phyloP scores from a whole-genome alignment of 345 rosid genomes.

The Sonneratia caseolaris region DNA sequence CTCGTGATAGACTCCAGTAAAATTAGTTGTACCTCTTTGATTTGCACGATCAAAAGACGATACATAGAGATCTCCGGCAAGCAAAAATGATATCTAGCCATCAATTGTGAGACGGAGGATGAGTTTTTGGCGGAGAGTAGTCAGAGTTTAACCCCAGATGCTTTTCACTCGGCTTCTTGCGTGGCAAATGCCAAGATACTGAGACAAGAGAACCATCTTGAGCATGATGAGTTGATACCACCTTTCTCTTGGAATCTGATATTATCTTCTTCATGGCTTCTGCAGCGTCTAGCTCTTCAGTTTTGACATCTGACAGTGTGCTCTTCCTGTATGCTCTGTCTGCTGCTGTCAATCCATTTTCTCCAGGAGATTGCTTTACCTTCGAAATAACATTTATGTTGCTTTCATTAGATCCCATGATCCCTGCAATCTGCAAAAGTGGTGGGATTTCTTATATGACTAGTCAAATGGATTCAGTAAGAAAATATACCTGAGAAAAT shows the following conservation, averaged over 20 bases:
- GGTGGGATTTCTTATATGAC: not conserved
- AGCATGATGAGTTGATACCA: not conserved
- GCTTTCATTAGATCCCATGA: not conserved
- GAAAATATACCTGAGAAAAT: no score
- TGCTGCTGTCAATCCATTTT: not conserved
- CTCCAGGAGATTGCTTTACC: not conserved
- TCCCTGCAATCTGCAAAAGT: not conserved
- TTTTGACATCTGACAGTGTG: not conserved
- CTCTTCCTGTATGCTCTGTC: not conserved
- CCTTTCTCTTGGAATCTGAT: not conserved
- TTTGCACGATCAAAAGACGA: not conserved
- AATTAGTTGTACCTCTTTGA: not conserved
- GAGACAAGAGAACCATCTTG: conserved; percentile 7
- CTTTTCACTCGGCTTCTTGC: conserved; percentile 3
- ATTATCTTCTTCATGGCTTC: not conserved
- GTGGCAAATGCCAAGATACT: conserved; percentile 7
- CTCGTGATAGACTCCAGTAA: not conserved
- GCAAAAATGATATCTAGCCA: not conserved
- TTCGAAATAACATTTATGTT: not conserved
- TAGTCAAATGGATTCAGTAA: conserved; percentile 8
- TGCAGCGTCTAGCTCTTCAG: no score
- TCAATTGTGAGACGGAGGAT: conserved; percentile 18
- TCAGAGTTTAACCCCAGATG: conserved; percentile 8
- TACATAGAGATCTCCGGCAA: no score
- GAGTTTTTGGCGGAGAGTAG: conserved; percentile 16